A percentile compares a stretch with the other conserved stretches of the same genome.
Conservation (phyloP, 192 early-diverging fungal genomes). For the Mortierella alpina region DNA sequence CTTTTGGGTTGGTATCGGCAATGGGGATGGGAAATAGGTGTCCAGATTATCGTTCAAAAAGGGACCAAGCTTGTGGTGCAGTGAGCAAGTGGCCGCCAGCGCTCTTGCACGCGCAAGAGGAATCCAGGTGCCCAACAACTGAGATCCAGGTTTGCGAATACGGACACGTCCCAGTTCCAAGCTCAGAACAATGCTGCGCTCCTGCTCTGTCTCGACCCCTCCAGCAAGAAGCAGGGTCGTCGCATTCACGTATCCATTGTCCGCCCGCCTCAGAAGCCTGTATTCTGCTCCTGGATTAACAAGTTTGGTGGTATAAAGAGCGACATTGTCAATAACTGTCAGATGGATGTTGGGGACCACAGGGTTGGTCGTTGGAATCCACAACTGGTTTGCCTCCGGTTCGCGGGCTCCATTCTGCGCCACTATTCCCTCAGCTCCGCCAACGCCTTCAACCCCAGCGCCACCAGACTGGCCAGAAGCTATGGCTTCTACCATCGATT, state of each 20-base stretch:
- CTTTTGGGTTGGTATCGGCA: conserved; percentile 60
- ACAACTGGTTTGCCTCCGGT: conserved; percentile 45
- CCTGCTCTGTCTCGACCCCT: conserved; percentile 85
- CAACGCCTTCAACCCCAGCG: background rate
- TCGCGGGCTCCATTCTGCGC: conserved; percentile 43
- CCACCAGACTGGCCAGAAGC: background rate
- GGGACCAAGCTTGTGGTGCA: conserved; percentile 77
- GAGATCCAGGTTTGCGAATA: conserved; percentile 73
- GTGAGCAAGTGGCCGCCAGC: conserved; percentile 82
- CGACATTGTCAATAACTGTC: conserved; percentile 64
- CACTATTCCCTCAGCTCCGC: background rate
- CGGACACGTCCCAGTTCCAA: conserved; percentile 85
- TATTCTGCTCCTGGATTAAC: conserved; percentile 62
- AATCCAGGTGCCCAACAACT: conserved; percentile 92
- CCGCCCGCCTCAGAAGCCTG: conserved; percentile 80
- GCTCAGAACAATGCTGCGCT: conserved; percentile 86
- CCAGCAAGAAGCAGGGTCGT: conserved; percentile 87
- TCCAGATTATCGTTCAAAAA: conserved; percentile 85
- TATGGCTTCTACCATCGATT: background rate
- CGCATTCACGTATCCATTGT: conserved; percentile 89
- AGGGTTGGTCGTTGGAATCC: conserved; percentile 42
- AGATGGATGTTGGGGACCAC: conserved; percentile 60
- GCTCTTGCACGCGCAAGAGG: conserved; percentile 87
- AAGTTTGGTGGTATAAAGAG: conserved; percentile 58
- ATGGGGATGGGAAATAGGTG: conserved; percentile 70